A percentile compares a stretch with the other conserved stretches of the same genome.
phyloP scores from a whole-genome alignment of 352 stramenopile genomes.

The Discostella stelligera region DNA sequence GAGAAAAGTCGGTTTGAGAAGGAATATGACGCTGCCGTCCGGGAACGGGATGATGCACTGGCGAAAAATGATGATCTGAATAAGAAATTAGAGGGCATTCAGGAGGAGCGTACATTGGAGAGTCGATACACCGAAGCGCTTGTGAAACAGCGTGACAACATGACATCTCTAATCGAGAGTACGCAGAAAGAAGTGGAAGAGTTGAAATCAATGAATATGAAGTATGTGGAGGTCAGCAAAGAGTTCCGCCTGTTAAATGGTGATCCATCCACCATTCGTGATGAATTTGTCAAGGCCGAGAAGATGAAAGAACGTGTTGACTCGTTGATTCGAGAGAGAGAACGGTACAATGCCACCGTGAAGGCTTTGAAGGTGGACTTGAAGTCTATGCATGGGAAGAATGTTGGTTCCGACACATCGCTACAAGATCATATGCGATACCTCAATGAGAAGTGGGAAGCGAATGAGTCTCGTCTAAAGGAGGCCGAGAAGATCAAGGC shows the following conservation, averaged over 20 bases:
- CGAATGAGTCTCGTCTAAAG: constrained; percentile 10
- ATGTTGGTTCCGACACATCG: constrained; percentile 37
- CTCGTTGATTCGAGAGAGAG: constrained; percentile 26
- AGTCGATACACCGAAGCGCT: constrained; percentile 45
- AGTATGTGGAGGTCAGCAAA: constrained; percentile 20
- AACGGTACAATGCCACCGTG: constrained; percentile 52
- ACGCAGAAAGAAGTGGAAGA: constrained; percentile 40
- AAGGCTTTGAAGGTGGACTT: constrained; percentile 52
- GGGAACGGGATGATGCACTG: constrained; percentile 20
- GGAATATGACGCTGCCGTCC: constrained; percentile 14
- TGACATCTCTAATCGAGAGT: constrained; percentile 49
- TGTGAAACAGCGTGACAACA: constrained; percentile 53
- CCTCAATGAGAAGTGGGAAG: constrained; percentile 42
- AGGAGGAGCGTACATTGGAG: constrained; percentile 48
- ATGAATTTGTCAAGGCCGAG: constrained; percentile 13
- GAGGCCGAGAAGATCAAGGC: constrained; percentile 24
- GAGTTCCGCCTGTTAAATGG: neutral
- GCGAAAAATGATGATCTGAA: constrained; percentile 29
- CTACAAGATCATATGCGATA: constrained; percentile 52
- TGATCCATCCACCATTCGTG: constrained; percentile 2
- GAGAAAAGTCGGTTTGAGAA: constrained; percentile 25
- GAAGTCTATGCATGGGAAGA: constrained; percentile 27
- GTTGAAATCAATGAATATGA: constrained; percentile 29
- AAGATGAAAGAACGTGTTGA: constrained; percentile 35
- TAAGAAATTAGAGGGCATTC: constrained; percentile 36